Base-by-base conservation (phyloP, 129 eudicot genomes). In the Pseudognaphalium luteoalbum region DNA sequence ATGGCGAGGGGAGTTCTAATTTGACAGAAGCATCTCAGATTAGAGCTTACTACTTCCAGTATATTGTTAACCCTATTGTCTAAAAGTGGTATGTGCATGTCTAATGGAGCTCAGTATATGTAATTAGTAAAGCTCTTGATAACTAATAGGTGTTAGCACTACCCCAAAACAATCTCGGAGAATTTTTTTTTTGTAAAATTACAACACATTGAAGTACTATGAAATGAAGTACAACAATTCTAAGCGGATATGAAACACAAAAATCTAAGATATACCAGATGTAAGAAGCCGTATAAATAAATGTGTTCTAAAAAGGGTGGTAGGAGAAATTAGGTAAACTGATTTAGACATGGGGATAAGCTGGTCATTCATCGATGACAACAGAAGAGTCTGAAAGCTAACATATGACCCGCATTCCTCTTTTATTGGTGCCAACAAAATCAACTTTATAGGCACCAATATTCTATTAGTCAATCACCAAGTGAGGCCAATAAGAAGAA, bases 401-500 rank as follows among this genome's bases (percentile, higher is more conserved):
- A 44, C 52, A 33, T 33, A 44, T 44, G 52, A 44, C 52, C 52
- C 0, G 52, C 52, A 44, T 44, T 50, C 3, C 56, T 50, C 12
- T 50, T 50, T 50, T 50, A 11, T 50, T 50, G 56, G 17, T 50
- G 56, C 56, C 17, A 50, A 50, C 56, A 50, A 50, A 50, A 50
- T 50, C 56, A 50, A 50, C 56, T 50, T 50, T 50, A 28, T 16
- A 0, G 25, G 39, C 28, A 47, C 44, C 25, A 50, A 47, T 20
- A 59, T 16, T 15, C 10, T 10, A 4, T 16, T 8, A 17, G 28
- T 57, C 30, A 16, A 41, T 74, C 22, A 8, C 19, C 37, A 32
- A 65, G 72, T 37, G 30, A 51, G 34, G 73, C 67, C 51, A 32
- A 60, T 7, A 65, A 64, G 57, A 41, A 21, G 57, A 65, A 35